Evolutionary conservation across 176 grass and related monocot genomes (phyloP).

Genomic region (Aegilops umbellulata): DNA sequence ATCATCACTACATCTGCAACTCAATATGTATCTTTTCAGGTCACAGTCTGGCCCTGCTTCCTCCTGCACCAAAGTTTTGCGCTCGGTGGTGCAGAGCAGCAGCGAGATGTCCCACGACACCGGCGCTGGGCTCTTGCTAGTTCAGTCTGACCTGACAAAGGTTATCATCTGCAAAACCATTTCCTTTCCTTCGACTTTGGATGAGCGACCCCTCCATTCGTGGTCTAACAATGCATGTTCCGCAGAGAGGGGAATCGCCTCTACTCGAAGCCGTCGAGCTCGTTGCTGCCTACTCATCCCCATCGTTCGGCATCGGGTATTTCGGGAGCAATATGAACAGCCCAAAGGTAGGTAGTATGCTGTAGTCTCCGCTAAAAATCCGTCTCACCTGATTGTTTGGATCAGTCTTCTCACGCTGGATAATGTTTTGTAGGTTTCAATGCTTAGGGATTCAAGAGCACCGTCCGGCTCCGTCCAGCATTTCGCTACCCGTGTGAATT

Average conservation of each 20-base stretch:
- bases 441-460: constrained; percentile 49
- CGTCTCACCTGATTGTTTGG: neutral
- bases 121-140: constrained; percentile 72
- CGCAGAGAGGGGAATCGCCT: constrained; percentile 39
- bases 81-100: constrained; percentile 54
- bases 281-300: constrained; percentile 78
- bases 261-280: constrained; percentile 58
- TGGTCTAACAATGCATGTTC: constrained; percentile 14
- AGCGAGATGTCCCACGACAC: constrained; percentile 67
- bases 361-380: neutral
- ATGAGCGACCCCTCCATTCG: neutral
- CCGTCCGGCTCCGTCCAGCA: constrained; percentile 40
- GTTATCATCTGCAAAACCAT: constrained; percentile 27
- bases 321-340: constrained; percentile 69
- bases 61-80: constrained; percentile 68
- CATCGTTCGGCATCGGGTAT: constrained; percentile 85
- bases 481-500: constrained; percentile 53
- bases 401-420: neutral
- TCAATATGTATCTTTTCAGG: constrained; percentile 28
- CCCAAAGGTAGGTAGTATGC: constrained; percentile 51
- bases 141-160: constrained; percentile 76
- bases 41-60: constrained; percentile 78
- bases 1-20: neutral
- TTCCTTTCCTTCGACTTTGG: neutral
- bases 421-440: constrained; percentile 33